Evolutionary conservation across 1,284 basidiomycete genomes (phyloP).

Genomic region (Ganoderma multipileum): DNA sequence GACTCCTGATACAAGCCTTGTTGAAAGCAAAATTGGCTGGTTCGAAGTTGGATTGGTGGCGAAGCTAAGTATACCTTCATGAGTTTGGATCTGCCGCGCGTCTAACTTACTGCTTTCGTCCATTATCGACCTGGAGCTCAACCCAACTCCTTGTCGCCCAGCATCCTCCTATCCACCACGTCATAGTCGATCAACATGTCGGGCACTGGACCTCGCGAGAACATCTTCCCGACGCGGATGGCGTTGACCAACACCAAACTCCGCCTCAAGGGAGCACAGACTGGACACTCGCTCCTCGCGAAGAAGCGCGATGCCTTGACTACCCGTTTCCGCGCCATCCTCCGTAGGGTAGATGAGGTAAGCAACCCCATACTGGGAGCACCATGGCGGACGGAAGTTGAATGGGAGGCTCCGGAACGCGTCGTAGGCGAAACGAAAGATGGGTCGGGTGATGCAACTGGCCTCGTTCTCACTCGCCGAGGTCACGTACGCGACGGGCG

Average conservation of each 20-base stretch:
- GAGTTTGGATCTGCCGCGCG: slow-evolving; percentile 4
- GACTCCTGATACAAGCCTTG: no score
- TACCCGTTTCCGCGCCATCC: slow-evolving; percentile 89
- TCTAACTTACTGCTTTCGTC: slow-evolving; percentile 16
- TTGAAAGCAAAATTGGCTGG: no score
- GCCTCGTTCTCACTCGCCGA: slow-evolving; percentile 99
- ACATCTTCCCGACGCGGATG: slow-evolving; percentile 95
- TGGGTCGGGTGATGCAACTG: slow-evolving; percentile 98
- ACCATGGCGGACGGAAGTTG: not conserved
- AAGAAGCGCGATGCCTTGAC: slow-evolving; percentile 98
- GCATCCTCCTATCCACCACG: not conserved
- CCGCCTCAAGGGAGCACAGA: slow-evolving; percentile 95
- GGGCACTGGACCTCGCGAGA: slow-evolving; percentile 87
- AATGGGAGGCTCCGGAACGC: not conserved
- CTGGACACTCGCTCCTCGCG: slow-evolving; percentile 94
- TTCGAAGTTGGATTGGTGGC: no score
- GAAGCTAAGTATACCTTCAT: no score
- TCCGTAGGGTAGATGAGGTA: slow-evolving; percentile 94
- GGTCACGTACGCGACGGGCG: slow-evolving; percentile 97
- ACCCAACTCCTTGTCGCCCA: not conserved
- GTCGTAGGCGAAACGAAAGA: slow-evolving; percentile 93
- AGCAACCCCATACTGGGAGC: slow-evolving; percentile 33
- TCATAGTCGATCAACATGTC: slow-evolving; percentile 67
- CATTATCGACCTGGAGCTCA: slow-evolving; percentile 3
- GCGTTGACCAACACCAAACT: slow-evolving; percentile 94